Base-by-base conservation (phyloP, 805 yeast species). In the Torulaspora delbrueckii region DNA sequence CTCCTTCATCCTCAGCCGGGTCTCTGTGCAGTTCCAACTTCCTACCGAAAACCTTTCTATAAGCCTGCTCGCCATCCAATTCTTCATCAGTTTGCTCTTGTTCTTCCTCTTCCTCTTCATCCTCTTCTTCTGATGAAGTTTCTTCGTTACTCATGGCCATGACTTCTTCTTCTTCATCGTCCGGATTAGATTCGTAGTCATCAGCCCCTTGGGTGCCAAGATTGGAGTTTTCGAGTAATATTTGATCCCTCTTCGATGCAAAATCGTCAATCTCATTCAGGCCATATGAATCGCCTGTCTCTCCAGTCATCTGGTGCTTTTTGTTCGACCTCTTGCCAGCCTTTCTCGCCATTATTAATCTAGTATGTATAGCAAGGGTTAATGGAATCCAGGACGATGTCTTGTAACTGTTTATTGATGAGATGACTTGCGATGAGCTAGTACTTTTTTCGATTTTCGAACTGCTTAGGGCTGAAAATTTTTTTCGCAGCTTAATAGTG, bases 201-300 rank as follows among this genome's bases (percentile, higher is more conserved):
- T 65, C 67, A 8, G 24, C n/a, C 14, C 7, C 32, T 5, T 60
- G 51, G 9, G 68, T 62, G 18, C 66, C 66, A 24, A 75, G 64
- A 0, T 80, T 82, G 0, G 87, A 85, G 30, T 76, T 71, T 1
- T 77, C 79, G 30, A 82, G 65, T 39, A 82, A 56, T 8, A 81
- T 59, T 57, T 77, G 73, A 56, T 83, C 88, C 54, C 71, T 72
- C 43, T 75, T 77, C 5, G 77, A 75, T 51, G 79, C 80, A 63
- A 83, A 84, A 8, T 76, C 78, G 56, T 84, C 91, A 8, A 84
- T 81, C 54, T 84, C 90, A 60, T 80, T 79, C 25, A 77, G 59
- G 1, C 79, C 85, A 50, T 75, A 68, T 4, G 63, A 57, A 43
- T 70, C 72, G 16, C 58, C 66, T 10, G 26, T 13, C 16, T 53